Evolutionary conservation across 78 protist genomes (phyloP).

Genomic region (Cavenderia fasciculata): DNA sequence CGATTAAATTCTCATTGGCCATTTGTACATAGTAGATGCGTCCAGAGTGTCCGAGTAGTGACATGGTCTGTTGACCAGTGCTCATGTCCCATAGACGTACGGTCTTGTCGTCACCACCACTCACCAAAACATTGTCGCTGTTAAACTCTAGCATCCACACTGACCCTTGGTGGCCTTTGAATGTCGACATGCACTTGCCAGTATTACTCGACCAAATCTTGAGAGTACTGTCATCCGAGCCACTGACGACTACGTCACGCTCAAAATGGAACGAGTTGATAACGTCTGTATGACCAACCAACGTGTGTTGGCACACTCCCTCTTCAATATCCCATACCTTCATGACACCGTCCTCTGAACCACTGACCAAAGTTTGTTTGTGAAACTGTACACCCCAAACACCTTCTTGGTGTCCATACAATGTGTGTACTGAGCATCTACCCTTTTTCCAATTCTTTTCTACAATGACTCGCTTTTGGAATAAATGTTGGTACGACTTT

Average conservation of each 20-base stretch:
- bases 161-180: conserved; percentile 46
- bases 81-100: conserved; percentile 71
- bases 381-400: conserved; percentile 79
- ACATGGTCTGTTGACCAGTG: conserved; percentile 46
- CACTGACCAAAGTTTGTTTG: conserved; percentile 52
- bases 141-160: conserved; percentile 75
- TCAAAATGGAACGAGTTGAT: conserved; percentile 74
- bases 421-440: conserved; percentile 67
- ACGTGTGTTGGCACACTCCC: conserved; percentile 55
- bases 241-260: conserved; percentile 36
- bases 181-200: conserved; percentile 38
- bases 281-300: conserved; percentile 46
- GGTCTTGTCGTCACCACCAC: conserved; percentile 55
- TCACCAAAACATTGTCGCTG: conserved; percentile 34
- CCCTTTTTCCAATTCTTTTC: conserved; percentile 69
- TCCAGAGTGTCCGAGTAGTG: conserved; percentile 48
- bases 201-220: conserved; percentile 44
- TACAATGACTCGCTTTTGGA: conserved; percentile 9
- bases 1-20: conserved; percentile 42
- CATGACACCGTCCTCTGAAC: conserved; percentile 55
- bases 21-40: conserved; percentile 64
- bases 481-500: conserved; percentile 2
- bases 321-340: conserved; percentile 71
- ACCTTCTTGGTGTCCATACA: conserved; percentile 72
- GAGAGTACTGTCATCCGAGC: conserved; percentile 57